A percentile compares a stretch with the other conserved stretches of the same genome.
Conservation (phyloP, 2,329 filamentous ascomycete genomes). For the Trichoderma pleuroti region DNA sequence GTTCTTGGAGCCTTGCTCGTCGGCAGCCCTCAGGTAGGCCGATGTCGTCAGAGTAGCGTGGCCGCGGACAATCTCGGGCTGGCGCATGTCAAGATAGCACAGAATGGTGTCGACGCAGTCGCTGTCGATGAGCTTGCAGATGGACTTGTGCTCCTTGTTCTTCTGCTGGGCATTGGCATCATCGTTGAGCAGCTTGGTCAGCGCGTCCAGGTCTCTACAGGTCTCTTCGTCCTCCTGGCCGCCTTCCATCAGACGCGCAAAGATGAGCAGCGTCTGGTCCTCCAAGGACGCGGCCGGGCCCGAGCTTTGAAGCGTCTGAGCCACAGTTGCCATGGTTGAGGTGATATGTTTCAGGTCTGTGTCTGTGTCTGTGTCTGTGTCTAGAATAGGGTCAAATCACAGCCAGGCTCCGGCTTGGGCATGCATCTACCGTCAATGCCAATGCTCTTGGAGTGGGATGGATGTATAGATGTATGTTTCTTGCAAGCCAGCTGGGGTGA, state of each 20-base stretch:
- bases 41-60: constrained; percentile 80
- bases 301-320: constrained; percentile 31
- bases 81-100: constrained; percentile 80
- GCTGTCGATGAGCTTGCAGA: constrained; percentile 62
- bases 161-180: constrained; percentile 47
- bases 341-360: not conserved
- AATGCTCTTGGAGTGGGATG: not conserved
- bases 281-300: constrained; percentile 40
- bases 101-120: constrained; percentile 82
- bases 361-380: not conserved
- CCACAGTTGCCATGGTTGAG: constrained; percentile 29
- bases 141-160: constrained; percentile 43
- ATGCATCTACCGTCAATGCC: not conserved
- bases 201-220: constrained; percentile 53
- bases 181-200: constrained; percentile 58
- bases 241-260: constrained; percentile 87
- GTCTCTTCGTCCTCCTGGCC: constrained; percentile 77
- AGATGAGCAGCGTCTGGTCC: constrained; percentile 70
- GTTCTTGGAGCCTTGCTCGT: constrained; percentile 64
- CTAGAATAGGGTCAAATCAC: not conserved
- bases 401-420: not conserved
- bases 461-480: not conserved
- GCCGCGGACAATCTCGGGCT: constrained; percentile 68
- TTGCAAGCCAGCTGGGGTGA: not conserved
- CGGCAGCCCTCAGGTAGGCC: constrained; percentile 76